Conservation (phyloP, 202 grass and related monocot genomes). For the Bolboschoenoplectus hybrid region DNA sequence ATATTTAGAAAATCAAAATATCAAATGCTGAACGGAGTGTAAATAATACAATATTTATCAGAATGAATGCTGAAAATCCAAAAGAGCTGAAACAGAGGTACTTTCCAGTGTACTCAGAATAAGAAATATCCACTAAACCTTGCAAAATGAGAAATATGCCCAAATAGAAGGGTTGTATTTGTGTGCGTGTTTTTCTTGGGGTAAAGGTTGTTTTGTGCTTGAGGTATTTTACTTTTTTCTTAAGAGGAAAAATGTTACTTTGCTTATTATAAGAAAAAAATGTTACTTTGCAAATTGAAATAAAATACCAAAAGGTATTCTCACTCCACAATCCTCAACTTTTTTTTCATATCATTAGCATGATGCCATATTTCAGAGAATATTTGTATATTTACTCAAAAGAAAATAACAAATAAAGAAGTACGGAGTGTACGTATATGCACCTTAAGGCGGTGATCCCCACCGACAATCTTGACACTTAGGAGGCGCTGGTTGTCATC, state of each 20-base stretch:
- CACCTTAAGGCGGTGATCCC: constrained; percentile 87
- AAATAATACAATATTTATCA: constrained; percentile 2
- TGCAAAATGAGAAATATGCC: constrained; percentile 1
- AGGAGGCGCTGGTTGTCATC: constrained; percentile 85
- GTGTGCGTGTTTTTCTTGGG: background rate
- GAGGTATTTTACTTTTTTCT: background rate
- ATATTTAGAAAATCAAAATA: background rate
- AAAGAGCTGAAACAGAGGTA: constrained; percentile 9
- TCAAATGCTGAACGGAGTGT: background rate
- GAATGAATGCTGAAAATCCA: background rate
- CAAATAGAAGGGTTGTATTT: background rate
- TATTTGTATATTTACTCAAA: background rate
- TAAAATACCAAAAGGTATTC: background rate
- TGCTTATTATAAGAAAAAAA: background rate
- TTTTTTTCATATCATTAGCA: background rate
- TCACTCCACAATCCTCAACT: background rate
- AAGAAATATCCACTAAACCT: background rate
- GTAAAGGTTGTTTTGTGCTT: background rate
- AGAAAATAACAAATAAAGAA: background rate
- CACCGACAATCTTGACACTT: constrained; percentile 84
- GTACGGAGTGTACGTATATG: background rate
- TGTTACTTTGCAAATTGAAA: background rate
- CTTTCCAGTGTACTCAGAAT: background rate
- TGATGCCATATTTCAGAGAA: background rate
- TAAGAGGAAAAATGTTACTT: background rate